phyloP scores from a whole-genome alignment of 2,329 filamentous ascomycete genomes.

The Sporothrix pseudoabietina region DNA sequence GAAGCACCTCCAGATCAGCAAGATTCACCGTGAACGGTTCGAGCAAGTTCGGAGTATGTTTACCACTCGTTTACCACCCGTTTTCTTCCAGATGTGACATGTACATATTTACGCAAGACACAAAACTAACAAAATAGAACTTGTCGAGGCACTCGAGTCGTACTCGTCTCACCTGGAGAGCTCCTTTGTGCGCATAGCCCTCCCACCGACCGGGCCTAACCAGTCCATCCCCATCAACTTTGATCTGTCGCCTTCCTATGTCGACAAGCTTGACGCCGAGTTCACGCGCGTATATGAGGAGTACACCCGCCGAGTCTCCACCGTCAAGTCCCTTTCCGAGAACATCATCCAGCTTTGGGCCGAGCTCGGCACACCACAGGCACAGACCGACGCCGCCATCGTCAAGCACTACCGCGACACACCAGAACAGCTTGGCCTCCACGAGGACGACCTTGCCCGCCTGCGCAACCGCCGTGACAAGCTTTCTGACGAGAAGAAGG shows the following conservation, averaged over 20 bases:
- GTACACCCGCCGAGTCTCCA: conserved; percentile 79
- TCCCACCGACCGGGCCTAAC: conserved; percentile 79
- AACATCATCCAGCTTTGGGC: conserved; percentile 94
- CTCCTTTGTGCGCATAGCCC: conserved; percentile 79
- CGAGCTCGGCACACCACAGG: conserved; percentile 90
- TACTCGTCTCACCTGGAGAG: conserved; percentile 95
- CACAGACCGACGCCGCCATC: conserved; percentile 84
- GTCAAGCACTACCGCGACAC: conserved; percentile 87
- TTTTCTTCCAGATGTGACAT: background rate
- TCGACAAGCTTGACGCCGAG: conserved; percentile 82
- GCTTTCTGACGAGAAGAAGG: conserved; percentile 83
- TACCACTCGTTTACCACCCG: background rate
- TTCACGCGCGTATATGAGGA: conserved; percentile 96
- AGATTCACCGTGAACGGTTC: conserved; percentile 85
- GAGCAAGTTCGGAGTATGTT: conserved; percentile 91
- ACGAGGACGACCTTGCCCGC: conserved; percentile 78
- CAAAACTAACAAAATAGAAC: conserved; percentile 58
- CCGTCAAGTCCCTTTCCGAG: conserved; percentile 73
- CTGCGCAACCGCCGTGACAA: conserved; percentile 77
- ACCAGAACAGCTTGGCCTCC: conserved; percentile 90
- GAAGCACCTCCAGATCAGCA: conserved; percentile 78
- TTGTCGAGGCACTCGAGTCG: conserved; percentile 89
- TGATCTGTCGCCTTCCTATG: conserved; percentile 88
- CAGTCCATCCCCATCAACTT: conserved; percentile 79
- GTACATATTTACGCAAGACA: too few species aligned